Evolutionary conservation across 2,329 filamentous ascomycete genomes (phyloP).

Genomic region (Fusarium globosum): DNA sequence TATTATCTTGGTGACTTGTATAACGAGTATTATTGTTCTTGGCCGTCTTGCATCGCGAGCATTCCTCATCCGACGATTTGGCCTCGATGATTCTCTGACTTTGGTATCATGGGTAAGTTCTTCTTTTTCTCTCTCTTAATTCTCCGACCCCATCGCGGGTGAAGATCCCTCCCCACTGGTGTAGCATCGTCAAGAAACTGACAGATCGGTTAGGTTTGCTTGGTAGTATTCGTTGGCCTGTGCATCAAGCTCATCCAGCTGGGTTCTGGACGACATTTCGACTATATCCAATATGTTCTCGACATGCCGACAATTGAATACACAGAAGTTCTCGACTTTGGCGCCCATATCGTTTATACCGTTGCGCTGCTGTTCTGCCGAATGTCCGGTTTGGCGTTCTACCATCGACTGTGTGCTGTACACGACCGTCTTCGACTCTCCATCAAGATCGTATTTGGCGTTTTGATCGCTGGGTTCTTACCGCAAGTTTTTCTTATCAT

Average conservation of each 20-base stretch:
- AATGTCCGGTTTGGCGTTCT: constrained; percentile 64
- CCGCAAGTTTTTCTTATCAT: constrained; percentile 62
- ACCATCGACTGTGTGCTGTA: constrained; percentile 57
- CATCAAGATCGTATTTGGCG: constrained; percentile 50
- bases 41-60: constrained; percentile 50
- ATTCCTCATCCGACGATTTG: constrained; percentile 52
- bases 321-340: constrained; percentile 61
- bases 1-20: constrained; percentile 51
- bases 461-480: constrained; percentile 57
- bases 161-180: constrained; percentile 16
- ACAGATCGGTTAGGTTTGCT: constrained; percentile 44
- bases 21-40: constrained; percentile 51
- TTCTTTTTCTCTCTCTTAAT: neutral
- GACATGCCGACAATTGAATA: constrained; percentile 52
- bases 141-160: neutral
- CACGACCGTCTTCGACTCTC: constrained; percentile 50
- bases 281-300: constrained; percentile 60
- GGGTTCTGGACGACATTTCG: constrained; percentile 60
- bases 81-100: constrained; percentile 54
- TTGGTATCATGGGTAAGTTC: constrained; percentile 50
- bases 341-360: constrained; percentile 63
- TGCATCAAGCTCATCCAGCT: constrained; percentile 58
- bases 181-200: constrained; percentile 9
- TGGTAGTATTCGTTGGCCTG: constrained; percentile 57
- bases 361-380: constrained; percentile 61